Percentiles rank a stretch among this genome's conserved stretches.
Evolutionary conservation across 768 basidiomycete genomes (phyloP).

Genomic region (Crassisporium funariophilum): DNA sequence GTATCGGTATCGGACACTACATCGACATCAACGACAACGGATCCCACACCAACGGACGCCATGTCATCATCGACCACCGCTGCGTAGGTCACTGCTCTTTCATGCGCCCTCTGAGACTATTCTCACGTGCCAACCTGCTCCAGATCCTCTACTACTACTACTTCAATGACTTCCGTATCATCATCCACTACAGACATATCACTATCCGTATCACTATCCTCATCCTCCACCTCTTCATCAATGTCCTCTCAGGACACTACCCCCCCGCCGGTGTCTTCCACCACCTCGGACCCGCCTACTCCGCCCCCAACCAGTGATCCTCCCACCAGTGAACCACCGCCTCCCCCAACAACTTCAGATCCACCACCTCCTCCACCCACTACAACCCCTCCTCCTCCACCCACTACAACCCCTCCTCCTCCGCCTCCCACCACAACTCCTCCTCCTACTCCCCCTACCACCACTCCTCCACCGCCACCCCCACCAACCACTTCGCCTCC

Average conservation of each 20-base stretch:
- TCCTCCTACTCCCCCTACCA: slow-evolving; percentile 15
- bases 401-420: slow-evolving; percentile 18
- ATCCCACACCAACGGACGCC: no score
- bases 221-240: slow-evolving; percentile 9
- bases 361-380: slow-evolving; percentile 21
- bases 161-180: slow-evolving; percentile 8
- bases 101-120: no score
- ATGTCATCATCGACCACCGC: no score
- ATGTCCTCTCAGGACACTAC: slow-evolving; percentile 15
- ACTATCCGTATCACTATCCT: slow-evolving; percentile 11
- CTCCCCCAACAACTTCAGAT: slow-evolving; percentile 22
- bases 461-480: slow-evolving; percentile 11
- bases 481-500: slow-evolving; percentile 10
- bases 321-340: no score
- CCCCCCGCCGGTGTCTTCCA: slow-evolving; percentile 12
- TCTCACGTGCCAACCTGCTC: no score
- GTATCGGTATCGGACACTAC: no score
- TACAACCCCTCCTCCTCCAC: slow-evolving; percentile 12
- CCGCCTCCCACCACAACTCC: slow-evolving; percentile 13
- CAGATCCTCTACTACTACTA: no score
- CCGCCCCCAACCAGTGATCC: slow-evolving; percentile 20
- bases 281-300: slow-evolving; percentile 14
- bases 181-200: slow-evolving; percentile 12
- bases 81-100: no score
- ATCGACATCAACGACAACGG: no score